Evolutionary conservation across 2,329 filamentous ascomycete species (phyloP), one percentile per base, ranked within the genome.

Genomic region (Aspergillus tanneri): DNA sequence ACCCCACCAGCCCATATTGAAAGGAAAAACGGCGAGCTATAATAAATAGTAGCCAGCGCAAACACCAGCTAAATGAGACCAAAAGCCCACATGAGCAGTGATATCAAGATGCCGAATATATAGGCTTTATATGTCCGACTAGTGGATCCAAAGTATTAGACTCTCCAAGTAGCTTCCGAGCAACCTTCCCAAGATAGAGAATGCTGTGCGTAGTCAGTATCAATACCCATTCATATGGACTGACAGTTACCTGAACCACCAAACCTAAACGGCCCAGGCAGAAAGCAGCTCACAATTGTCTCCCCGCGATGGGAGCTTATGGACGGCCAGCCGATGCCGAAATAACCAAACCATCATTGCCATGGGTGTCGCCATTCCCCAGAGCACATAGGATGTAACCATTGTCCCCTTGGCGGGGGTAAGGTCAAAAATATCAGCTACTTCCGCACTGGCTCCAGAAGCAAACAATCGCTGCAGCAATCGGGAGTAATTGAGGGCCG

Each of bases 281-380:
- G 69, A 55, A 88, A 86, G 5, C 82, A 79, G 2, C 80, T 85
- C 8, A 87, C 83, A 35, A 88, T 83, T 46, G 83, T 80, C 60
- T 87, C 85, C n/a, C 40, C 79, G 75, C 1, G 83, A 79, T 0
- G 85, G 85, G 11, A 88, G 74, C 30, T 83, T 82, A 66, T 88
- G 80, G 2, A 88, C 65, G 3, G 81, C 82, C 8, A 89, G 73
- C 9, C 85, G 82, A 60, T 86, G 87, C 66, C 88, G 88, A 28
- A 88, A 77, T 9, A 81, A 81, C 21, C 88, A 70, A 16, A 87
- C 77, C 34, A 78, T 75, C 65, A 84, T 77, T 2, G 84, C 80
- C 42, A 88, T 67, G 0, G 79, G 80, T 2, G 77, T 75, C 4
- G 83, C 82, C 48, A 82, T 80, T 0, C 85, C 85, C 83, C 83